Evolutionary conservation across 305 asterid genomes (phyloP), one percentile per base, ranked within the genome.

Genomic region (Andrographis paniculata): DNA sequence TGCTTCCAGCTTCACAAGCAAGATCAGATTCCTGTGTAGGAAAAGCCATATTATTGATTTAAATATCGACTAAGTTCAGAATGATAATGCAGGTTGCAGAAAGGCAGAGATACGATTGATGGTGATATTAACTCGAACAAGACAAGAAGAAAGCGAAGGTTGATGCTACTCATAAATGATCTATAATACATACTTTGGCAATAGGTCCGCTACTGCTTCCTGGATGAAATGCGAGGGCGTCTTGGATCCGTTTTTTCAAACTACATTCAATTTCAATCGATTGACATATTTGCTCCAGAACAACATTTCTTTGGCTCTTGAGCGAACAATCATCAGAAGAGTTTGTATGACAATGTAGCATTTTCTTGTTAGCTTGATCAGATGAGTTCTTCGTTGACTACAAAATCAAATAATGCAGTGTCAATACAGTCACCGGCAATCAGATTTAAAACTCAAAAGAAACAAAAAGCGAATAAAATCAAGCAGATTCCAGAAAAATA

Each of bases 261-360:
- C 82, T 82, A 65, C 81, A 74, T 59, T 77, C 85, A 58, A 64
- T 61, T 45, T 77, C 73, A 38, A 82, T 60, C 11, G 93, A 72
- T 56, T 67, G 79, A 59, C 56, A 62, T 50, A 85, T 62, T 58
- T 82, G 87, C 64, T 71, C 76, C 63, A 89, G 76, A 55, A 81
- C 64, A 72, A 67, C 48, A 69, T 64, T 64, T 69, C 89, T 76
- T 49, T 66, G 70, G 46, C 66, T 70, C 48, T 70, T 73, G 51
- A 60, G 67, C 28, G 69, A 64, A 66, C 52, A 66, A 44, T 56
- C 65, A 53, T 27, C 21, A 49, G 74, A 53, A 59, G 56, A 59
- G 46, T 36, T 50, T 39, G 35, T 22, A 15, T 43, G 56, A 58
- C 30, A 61, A 53, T 44, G 60, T 40, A 70, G 56, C 31, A 43